Conservation (phyloP, 2,329 filamentous ascomycete genomes). For the Penicillium janthinellum region DNA sequence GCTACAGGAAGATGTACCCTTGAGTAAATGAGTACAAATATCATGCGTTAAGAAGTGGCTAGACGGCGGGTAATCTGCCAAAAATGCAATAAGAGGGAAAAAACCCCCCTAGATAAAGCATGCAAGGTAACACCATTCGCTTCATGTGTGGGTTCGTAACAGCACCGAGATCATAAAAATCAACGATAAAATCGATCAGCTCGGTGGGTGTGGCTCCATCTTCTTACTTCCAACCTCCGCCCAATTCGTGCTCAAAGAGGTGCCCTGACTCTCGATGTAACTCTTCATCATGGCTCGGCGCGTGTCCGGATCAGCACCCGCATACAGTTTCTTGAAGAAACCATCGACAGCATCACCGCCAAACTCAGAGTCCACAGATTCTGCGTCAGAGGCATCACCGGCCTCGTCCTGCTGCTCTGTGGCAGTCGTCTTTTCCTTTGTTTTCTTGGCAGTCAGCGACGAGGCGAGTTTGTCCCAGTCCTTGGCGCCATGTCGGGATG, state of each 20-base stretch:
- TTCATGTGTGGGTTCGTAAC: conserved; percentile 12
- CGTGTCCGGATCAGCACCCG: conserved; percentile 73
- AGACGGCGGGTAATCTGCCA: too few species aligned
- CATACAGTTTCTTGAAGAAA: conserved; percentile 92
- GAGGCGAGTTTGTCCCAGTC: conserved; percentile 83
- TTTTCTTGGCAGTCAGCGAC: conserved; percentile 48
- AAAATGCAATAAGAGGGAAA: neutral
- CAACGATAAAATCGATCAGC: conserved; percentile 17
- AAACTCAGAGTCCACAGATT: conserved; percentile 45
- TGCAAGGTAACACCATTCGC: conserved; percentile 16
- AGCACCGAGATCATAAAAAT: neutral
- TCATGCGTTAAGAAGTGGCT: too few species aligned
- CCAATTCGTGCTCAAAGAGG: conserved; percentile 91
- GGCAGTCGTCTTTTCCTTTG: conserved; percentile 30
- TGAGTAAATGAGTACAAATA: too few species aligned
- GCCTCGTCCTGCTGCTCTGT: conserved; percentile 31
- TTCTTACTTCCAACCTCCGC: conserved; percentile 70
- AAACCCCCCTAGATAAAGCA: neutral
- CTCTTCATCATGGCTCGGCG: conserved; percentile 97
- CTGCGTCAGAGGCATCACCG: conserved; percentile 58
- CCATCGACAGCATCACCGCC: conserved; percentile 66
- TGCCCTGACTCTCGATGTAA: conserved; percentile 91
- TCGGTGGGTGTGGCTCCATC: conserved; percentile 56
- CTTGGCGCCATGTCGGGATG: conserved; percentile 78
- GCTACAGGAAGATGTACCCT: too few species aligned